Conservation (phyloP, 2,329 filamentous ascomycete genomes). For the Emmonsiellopsis sp. region DNA sequence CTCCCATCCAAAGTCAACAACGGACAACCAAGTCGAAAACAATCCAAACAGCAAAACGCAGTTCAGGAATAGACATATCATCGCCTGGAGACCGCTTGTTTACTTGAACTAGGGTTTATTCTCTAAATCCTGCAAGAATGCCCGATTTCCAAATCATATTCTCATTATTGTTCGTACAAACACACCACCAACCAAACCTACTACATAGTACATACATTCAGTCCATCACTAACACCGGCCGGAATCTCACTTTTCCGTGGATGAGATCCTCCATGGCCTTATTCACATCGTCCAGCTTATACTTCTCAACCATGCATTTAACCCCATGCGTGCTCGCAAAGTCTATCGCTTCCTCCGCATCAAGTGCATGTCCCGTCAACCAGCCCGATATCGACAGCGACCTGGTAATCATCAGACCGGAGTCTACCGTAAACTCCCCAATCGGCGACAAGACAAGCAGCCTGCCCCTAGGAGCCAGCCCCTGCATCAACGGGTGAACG, state of each 20-base stretch:
- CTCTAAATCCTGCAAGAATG: no score
- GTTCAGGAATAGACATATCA: no score
- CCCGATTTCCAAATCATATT: neutral
- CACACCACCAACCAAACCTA: neutral
- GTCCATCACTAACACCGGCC: constrained; percentile 42
- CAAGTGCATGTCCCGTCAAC: constrained; percentile 46
- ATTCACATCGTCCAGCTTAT: constrained; percentile 41
- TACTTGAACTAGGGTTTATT: no score
- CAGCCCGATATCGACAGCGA: constrained; percentile 42
- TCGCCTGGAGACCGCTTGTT: no score
- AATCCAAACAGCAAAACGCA: no score
- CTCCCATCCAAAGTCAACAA: no score
- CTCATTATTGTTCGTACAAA: neutral
- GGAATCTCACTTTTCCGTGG: constrained; percentile 42
- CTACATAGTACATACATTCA: constrained; percentile 1
- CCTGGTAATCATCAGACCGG: constrained; percentile 27
- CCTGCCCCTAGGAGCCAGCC: constrained; percentile 26
- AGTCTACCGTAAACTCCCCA: constrained; percentile 15
- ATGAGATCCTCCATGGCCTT: constrained; percentile 43
- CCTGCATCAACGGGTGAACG: constrained; percentile 26
- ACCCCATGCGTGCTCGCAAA: constrained; percentile 41
- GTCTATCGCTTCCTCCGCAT: constrained; percentile 44
- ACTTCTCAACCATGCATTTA: constrained; percentile 46
- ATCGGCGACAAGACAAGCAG: constrained; percentile 23
- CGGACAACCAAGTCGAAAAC: no score